A percentile compares a stretch with the other conserved stretches of the same genome.
These are phyloP conservation scores for Cynara cardunculus DNA, from an alignment of 129 eudicot genomes.

Conservation along the genomic window DNA sequence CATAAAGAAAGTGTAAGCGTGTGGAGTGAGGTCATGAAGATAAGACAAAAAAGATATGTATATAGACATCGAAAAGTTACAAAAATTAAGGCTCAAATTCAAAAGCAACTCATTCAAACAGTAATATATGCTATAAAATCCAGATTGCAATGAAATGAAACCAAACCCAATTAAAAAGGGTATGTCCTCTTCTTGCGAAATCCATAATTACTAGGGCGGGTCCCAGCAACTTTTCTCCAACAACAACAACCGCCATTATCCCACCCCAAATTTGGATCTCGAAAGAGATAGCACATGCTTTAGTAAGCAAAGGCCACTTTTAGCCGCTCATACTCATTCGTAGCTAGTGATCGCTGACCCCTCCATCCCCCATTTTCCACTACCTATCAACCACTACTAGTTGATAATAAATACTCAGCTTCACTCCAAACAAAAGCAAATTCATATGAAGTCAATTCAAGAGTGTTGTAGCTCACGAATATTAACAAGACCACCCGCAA, in stretches of 20 bases:
- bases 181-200: constrained; percentile 11
- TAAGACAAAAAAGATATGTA: background rate
- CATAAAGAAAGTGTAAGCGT: constrained; percentile 10
- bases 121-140: constrained; percentile 19
- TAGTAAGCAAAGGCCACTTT: constrained; percentile 21
- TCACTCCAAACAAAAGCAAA: background rate
- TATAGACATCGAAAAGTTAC: constrained; percentile 20
- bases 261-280: constrained; percentile 38
- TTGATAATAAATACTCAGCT: background rate
- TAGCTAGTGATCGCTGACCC: constrained; percentile 24
- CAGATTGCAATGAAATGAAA: constrained; percentile 23
- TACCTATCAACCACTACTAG: constrained; percentile 18
- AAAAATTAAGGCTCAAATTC: constrained; percentile 23
- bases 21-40: constrained; percentile 5
- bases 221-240: constrained; percentile 32
- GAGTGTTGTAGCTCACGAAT: background rate
- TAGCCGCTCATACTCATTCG: constrained; percentile 43
- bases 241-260: constrained; percentile 58
- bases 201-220: constrained; percentile 33
- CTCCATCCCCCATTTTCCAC: constrained; percentile 22
- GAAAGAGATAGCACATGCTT: constrained; percentile 39
- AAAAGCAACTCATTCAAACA: constrained; percentile 10
- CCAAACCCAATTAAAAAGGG: constrained; percentile 16
- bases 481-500: background rate
- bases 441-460: background rate